These are phyloP conservation scores for Miamiensis avidus DNA, from an alignment of 169 alveolate species.

Conservation along the genomic window DNA sequence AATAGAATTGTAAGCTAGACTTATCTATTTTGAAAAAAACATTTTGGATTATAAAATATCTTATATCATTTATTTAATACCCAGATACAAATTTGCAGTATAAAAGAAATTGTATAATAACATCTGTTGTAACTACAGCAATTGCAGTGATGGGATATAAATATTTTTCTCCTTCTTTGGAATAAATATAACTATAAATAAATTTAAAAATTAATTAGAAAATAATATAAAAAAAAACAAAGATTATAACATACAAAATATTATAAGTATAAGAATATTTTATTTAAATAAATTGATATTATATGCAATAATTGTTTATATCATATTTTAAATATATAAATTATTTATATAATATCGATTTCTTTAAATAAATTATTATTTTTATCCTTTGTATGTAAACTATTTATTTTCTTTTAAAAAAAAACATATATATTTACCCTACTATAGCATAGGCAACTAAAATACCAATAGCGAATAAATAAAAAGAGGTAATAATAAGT, in stretches of 20 bases:
- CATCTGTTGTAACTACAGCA: constrained; percentile 56
- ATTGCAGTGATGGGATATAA: constrained; percentile 42
- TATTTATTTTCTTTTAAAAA: too few species aligned
- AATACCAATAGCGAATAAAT: not conserved
- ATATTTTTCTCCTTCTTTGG: not conserved
- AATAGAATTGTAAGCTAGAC: constrained; percentile 35
- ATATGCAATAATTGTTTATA: too few species aligned
- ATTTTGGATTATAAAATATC: too few species aligned
- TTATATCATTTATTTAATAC: not conserved
- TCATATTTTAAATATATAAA: too few species aligned
- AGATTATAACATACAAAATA: too few species aligned
- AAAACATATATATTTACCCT: not conserved
- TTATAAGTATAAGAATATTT: too few species aligned
- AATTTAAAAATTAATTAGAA: too few species aligned
- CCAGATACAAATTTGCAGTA: constrained; percentile 10
- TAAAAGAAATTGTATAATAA: constrained; percentile 32
- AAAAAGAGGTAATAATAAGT: too few species aligned
- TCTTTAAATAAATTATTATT: too few species aligned
- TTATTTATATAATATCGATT: too few species aligned
- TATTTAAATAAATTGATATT: too few species aligned
- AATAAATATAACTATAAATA: not conserved
- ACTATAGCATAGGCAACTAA: not conserved
- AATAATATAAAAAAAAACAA: too few species aligned
- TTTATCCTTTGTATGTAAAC: not conserved
- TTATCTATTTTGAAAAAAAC: not conserved